Evolutionary conservation across 257 asterid species (phyloP), one percentile per base, ranked within the genome.

Genomic region (Plantago major): DNA sequence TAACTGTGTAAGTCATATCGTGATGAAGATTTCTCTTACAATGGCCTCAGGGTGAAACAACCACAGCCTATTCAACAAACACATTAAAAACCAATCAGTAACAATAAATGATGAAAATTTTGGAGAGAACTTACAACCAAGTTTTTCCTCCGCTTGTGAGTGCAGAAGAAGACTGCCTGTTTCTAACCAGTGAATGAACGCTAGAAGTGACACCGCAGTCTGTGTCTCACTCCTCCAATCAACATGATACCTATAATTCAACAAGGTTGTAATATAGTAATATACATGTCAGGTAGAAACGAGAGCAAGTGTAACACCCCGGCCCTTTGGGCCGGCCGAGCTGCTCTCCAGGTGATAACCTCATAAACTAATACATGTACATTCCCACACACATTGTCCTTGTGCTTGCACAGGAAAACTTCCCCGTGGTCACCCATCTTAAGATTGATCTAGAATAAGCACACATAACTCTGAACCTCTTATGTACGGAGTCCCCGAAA

Each of bases 161-260:
- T 93, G 99, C 66, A 89, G 75, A 63, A 93, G 91, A 47, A 93
- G 94, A 59, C 69, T 66, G 71, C 94, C 97, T 0, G 84, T 84
- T 68, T 93, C 99, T 61, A 93, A 66, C 85, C 85, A 93, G 71
- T 89, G 97, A 78, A 87, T 93, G 79, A 83, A 93, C 46, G 94
- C 97, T 54, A 93, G 82, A 73, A 89, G 68, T 6, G 96, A 84
- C 46, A 87, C 97, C n/a, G 71, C 95, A 11, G 81, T 66, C 74
- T 93, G 97, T 0, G 96, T 78, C 78, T 93, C 97, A 58, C 79
- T 82, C 80, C 79, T 84, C 97, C 97, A 89, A 80, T 89, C 97
- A 55, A 88, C 91, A 45, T 93, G 95, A 72, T 80, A 87, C 81
- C 99, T 80, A 66, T 60, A 62, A 51, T 62, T 52, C 50, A 65